Base-by-base conservation (phyloP, 192 early-diverging fungal genomes). In the Linnemannia schmuckeri region DNA sequence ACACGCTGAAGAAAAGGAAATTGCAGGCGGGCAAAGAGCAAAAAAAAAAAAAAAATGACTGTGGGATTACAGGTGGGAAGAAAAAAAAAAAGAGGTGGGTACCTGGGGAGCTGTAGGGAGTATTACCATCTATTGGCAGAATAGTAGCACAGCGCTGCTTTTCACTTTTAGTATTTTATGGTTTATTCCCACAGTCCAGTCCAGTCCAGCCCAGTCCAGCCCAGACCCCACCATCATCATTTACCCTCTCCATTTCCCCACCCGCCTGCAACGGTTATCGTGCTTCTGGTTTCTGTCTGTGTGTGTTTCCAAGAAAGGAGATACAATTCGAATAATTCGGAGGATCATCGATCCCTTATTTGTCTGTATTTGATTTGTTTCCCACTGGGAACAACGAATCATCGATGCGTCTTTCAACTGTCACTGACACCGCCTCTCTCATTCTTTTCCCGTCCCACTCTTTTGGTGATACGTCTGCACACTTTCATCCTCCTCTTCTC, bases 141-240 rank as follows among this genome's bases (percentile, higher is more conserved):
- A 46, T 2, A 41, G 41, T 70, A 22, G 24, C 70, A 71, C 40
- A 71, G 41, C 41, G 35, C n/a, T 7, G 33, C 6, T 35, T 35
- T 7, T 8, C 35, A 24, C 6, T 42, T 71, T 8, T 27, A 15
- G 42, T 46, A n/a, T n/a, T n/a, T n/a, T n/a, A n/a, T n/a, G n/a
- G n/a, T 30, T 73, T 47, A 18, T 30, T 73, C 42, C 72, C 44
- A 41, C 72, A 46, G 17, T 46, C 72, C 70, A 70, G 41, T 47
- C n/a, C 40, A 1, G 72, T 44, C 72, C n/a, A 44, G 61, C 3
- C 30, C 49, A 20, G 49, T 17, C 49, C 5, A 52, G 49, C 17
- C 49, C 37, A 37, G 37, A 37, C 37, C 37, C 42, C 42, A 44
- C 49, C 49, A 52, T 22, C 15, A 22, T 22, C 5, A 17, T 18